These are phyloP conservation scores for Tuber magnatum DNA, from an alignment of 495 filamentous ascomycete genomes.

Conservation along the genomic window DNA sequence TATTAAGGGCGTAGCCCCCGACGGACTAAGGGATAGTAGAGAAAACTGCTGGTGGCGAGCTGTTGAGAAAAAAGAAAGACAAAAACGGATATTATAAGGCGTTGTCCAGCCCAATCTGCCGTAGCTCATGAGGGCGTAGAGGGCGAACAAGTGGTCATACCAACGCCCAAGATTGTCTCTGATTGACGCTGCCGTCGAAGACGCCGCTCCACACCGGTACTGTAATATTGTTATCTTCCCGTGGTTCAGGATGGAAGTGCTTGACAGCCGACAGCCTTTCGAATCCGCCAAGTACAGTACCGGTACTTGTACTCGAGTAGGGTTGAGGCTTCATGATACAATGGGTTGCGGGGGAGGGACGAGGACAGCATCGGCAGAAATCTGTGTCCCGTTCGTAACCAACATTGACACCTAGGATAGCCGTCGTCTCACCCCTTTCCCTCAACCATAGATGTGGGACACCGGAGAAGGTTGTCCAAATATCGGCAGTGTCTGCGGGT, in stretches of 20 bases:
- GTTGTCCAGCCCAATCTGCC: neutral
- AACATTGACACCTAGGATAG: neutral
- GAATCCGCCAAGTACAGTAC: neutral
- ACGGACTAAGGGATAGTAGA: no score
- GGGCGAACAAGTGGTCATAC: neutral
- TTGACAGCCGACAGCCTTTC: neutral
- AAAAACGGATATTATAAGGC: neutral
- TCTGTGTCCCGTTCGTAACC: neutral
- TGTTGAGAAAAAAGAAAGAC: neutral
- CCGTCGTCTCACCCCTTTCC: neutral
- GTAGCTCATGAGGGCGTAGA: neutral
- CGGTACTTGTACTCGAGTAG: neutral
- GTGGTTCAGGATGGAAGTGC: neutral
- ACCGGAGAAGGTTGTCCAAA: neutral
- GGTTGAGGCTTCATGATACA: neutral
- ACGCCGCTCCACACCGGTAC: neutral
- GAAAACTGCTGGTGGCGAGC: neutral
- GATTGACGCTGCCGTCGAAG: neutral
- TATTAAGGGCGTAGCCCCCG: no score
- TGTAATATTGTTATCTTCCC: neutral
- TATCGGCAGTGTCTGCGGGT: no score
- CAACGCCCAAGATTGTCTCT: neutral
- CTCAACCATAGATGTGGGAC: neutral
- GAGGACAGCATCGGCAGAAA: neutral
- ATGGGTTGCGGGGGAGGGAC: neutral